Evolutionary conservation across 1,284 basidiomycete species (phyloP).

Genomic region (Melampsora occidentalis): DNA sequence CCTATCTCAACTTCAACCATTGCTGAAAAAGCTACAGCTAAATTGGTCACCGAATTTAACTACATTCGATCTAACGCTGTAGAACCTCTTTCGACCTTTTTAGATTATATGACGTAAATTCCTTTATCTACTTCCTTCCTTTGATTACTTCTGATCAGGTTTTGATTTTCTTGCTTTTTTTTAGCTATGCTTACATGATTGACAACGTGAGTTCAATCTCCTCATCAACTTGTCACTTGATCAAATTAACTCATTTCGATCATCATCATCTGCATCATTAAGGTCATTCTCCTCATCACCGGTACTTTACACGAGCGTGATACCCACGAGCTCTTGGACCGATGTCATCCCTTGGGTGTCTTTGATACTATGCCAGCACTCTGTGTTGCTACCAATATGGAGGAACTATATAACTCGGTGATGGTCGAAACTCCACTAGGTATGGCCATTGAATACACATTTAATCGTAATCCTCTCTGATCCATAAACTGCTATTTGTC

Average conservation of each 20-base stretch:
- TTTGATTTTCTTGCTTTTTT: not conserved
- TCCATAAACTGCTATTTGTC: conserved; percentile 26
- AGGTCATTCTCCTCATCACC: conserved; percentile 86
- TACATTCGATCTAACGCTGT: conserved; percentile 87
- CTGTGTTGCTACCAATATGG: conserved; percentile 99
- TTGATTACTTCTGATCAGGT: not conserved
- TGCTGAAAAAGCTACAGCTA: conserved; percentile 88
- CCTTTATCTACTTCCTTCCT: conserved; percentile 46
- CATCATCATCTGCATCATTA: not conserved
- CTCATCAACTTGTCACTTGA: not conserved
- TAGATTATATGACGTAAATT: conserved; percentile 91
- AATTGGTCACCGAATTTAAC: conserved; percentile 95
- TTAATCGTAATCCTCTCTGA: conserved; percentile 35
- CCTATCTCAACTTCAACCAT: conserved; percentile 93
- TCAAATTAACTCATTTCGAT: not conserved
- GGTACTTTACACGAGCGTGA: conserved; percentile 96
- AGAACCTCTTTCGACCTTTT: conserved; percentile 82
- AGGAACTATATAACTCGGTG: conserved; percentile 94
- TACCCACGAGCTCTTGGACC: conserved; percentile 90
- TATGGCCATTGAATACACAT: conserved; percentile 54
- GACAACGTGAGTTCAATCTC: conserved; percentile 67
- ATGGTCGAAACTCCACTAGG: conserved; percentile 95
- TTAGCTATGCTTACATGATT: conserved; percentile 97
- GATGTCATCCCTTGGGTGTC: conserved; percentile 93
- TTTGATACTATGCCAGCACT: conserved; percentile 99